Base-by-base conservation (phyloP, 2,329 filamentous ascomycete genomes). In the Aureobasidium uvarum region DNA sequence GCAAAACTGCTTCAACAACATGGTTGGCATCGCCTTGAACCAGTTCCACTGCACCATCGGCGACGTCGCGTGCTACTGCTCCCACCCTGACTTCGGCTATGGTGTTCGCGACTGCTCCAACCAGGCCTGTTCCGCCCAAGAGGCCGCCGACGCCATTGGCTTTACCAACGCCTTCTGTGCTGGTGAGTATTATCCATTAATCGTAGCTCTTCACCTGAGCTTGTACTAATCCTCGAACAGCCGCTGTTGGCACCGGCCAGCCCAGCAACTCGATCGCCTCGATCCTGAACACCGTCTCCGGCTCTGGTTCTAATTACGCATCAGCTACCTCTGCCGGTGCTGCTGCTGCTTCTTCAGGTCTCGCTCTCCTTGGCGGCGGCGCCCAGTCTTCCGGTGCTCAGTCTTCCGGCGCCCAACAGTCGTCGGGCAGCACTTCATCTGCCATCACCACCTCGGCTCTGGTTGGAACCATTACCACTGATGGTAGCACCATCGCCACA, bases 51-150 rank as follows among this genome's bases (percentile, higher is more conserved):
- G 76, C 71, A 31, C 38, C 33, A 51, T 39, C 18, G 70, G 70
- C 67, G 72, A 78, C 68, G 70, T 72, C 25, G 67, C 66, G 31
- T 78, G 76, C 73, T 74, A 74, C 69, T 78, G 76, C 73, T 67
- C 65, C 51, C 69, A 74, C 64, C 70, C 69, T 46, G 67, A 73
- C 67, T 78, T 77, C 68, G 74, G 74, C 66, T 76, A 74, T 68
- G 76, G 76, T 68, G 71, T 78, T 31, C 74, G 76, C 62, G 76
- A 78, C 68, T 78, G 76, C 70, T 67, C 76, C 63, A 72, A 74
- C 66, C 52, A 76, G 71, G 72, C 74, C 54, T 78, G 76, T 70
- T 25, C 46, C 6, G 66, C 68, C 41, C 25, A 64, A 5, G 25
- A 64, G 1, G 70, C 72, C 20, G 74, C 74, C 28, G 55, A 71